phyloP scores from a whole-genome alignment of 345 rosid genomes.

The Erodium maritimum region DNA sequence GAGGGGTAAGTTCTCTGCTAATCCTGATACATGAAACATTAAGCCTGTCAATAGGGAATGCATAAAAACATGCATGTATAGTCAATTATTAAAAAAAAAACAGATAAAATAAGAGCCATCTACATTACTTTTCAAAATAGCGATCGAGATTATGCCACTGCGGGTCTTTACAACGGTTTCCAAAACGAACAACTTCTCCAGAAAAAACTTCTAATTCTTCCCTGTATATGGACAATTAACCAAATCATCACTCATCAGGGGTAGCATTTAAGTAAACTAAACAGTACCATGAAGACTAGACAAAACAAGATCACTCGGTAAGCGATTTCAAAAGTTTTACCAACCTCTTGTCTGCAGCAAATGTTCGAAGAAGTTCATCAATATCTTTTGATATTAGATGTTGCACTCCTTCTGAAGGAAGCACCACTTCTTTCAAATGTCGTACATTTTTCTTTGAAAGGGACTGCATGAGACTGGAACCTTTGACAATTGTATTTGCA shows the following conservation, averaged over 20 bases:
- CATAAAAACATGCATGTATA: not conserved
- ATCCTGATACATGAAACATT: conserved; percentile 29
- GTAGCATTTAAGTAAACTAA: conserved; percentile 1
- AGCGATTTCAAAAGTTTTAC: conserved; percentile 1
- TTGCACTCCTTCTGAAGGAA: conserved; percentile 67
- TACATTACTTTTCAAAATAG: conserved; percentile 63
- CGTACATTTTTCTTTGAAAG: conserved; percentile 46
- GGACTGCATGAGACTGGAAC: conserved; percentile 73
- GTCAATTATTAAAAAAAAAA: too few species aligned
- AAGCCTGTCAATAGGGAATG: not conserved
- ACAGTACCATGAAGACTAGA: conserved; percentile 3
- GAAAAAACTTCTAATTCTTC: conserved; percentile 72
- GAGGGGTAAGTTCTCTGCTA: conserved; percentile 53
- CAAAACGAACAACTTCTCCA: conserved; percentile 89
- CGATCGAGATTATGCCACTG: conserved; percentile 92
- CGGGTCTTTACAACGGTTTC: conserved; percentile 86
- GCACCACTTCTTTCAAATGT: conserved; percentile 50
- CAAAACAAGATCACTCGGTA: conserved; percentile 1
- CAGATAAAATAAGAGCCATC: not conserved
- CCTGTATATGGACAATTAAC: conserved; percentile 26
- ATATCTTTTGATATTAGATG: conserved; percentile 62
- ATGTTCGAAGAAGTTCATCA: conserved; percentile 53
- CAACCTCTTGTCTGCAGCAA: conserved; percentile 77
- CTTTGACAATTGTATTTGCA: conserved; percentile 82
- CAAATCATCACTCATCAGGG: not conserved